These are phyloP conservation scores for Scedosporium aurantiacum DNA, from an alignment of 2,329 filamentous ascomycete species.

Conservation along the genomic window DNA sequence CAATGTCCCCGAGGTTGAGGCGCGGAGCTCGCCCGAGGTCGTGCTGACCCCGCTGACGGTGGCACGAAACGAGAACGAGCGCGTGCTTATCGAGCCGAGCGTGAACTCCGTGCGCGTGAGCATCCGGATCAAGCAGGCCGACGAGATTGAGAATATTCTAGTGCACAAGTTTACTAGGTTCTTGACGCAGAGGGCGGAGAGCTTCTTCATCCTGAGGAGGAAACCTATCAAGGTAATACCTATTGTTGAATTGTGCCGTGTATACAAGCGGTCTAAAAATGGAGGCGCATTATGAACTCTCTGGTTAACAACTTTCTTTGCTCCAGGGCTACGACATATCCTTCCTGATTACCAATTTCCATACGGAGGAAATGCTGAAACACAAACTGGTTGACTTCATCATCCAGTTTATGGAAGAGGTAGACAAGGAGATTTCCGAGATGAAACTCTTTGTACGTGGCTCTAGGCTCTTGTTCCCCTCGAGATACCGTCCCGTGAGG, in stretches of 20 bases:
- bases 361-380: conserved; percentile 97
- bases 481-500: background rate
- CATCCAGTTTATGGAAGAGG: conserved; percentile 99
- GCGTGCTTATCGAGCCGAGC: conserved; percentile 88
- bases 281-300: background rate
- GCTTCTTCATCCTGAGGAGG: conserved; percentile 89
- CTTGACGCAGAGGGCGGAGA: conserved; percentile 89
- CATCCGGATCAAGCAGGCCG: conserved; percentile 98
- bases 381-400: conserved; percentile 99
- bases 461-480: background rate
- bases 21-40: conserved; percentile 83
- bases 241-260: background rate
- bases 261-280: conserved; percentile 7
- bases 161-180: conserved; percentile 98
- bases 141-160: conserved; percentile 95
- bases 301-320: conserved; percentile 12
- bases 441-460: conserved; percentile 96
- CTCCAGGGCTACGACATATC: conserved; percentile 90
- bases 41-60: conserved; percentile 84
- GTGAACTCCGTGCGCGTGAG: conserved; percentile 95
- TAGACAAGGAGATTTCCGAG: conserved; percentile 99
- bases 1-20: conserved; percentile 97
- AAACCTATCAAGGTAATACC: conserved; percentile 78
- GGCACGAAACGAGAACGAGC: conserved; percentile 93
- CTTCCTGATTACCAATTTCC: conserved; percentile 97